These are phyloP conservation scores for Triadica sebifera DNA, from an alignment of 345 rosid genomes.

Conservation along the genomic window DNA sequence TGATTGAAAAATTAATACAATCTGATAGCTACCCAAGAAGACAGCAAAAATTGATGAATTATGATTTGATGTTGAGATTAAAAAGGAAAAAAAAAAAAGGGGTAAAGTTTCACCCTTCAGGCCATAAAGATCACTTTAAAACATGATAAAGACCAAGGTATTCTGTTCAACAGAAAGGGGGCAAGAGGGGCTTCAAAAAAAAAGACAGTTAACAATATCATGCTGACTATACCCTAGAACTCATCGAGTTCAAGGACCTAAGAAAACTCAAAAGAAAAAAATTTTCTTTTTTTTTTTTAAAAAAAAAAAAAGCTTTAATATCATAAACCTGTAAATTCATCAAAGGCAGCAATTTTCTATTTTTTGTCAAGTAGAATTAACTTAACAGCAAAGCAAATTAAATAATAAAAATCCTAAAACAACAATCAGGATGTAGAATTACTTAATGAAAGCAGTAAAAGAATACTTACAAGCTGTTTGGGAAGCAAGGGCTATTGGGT, in stretches of 20 bases:
- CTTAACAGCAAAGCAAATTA: neutral
- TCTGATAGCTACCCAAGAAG: neutral
- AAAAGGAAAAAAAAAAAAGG: neutral
- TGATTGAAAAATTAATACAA: neutral
- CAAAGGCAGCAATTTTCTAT: neutral
- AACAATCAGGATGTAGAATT: neutral
- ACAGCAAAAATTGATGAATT: neutral
- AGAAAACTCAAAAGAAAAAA: neutral
- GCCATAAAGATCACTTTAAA: neutral
- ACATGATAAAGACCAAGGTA: neutral
- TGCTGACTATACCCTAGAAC: neutral
- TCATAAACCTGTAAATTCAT: neutral
- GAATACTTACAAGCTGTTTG: slow-evolving; percentile 82
- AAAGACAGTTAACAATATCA: neutral
- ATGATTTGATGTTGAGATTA: neutral
- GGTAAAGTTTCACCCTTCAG: neutral
- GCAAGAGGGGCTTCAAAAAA: neutral
- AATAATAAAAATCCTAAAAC: neutral
- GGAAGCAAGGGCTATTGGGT: slow-evolving; percentile 80
- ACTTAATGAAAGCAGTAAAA: neutral
- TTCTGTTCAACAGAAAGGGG: neutral
- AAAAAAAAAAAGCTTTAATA: neutral
- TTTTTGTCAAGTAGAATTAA: neutral
- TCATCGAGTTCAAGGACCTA: neutral
- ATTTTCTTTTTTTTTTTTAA: too few relatives aligned